Conservation (phyloP, 2,329 filamentous ascomycete genomes). For the Hypocreales sp. region DNA sequence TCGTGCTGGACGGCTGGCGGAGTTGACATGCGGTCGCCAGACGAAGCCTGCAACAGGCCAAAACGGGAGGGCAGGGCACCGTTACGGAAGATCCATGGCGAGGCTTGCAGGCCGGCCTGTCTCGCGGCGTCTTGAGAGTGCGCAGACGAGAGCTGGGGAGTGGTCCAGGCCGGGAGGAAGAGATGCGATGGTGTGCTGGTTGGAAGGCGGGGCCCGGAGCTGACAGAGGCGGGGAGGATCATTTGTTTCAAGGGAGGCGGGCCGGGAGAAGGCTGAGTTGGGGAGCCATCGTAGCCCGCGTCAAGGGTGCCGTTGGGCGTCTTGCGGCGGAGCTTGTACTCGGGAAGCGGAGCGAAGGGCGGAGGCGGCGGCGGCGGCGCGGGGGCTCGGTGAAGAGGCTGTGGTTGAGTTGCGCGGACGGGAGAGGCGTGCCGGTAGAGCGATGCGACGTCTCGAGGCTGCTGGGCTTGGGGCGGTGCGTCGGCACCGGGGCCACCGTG, state of each 20-base stretch:
- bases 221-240: slow-evolving; percentile 43
- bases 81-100: too few species aligned
- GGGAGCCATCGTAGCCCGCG: slow-evolving; percentile 78
- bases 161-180: too few species aligned
- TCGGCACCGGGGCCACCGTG: slow-evolving; percentile 1
- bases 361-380: slow-evolving; percentile 4
- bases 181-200: slow-evolving; percentile 6
- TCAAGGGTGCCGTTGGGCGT: slow-evolving; percentile 89
- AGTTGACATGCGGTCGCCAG: slow-evolving; percentile 1
- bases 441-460: slow-evolving; percentile 13
- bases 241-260: slow-evolving; percentile 74
- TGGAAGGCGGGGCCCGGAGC: too few species aligned
- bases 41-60: not conserved
- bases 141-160: not conserved
- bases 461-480: slow-evolving; percentile 4
- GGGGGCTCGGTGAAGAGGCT: slow-evolving; percentile 8
- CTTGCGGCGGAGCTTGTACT: slow-evolving; percentile 63
- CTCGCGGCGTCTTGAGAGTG: too few species aligned
- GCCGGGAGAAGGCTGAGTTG: slow-evolving; percentile 54
- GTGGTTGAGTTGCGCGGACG: slow-evolving; percentile 16
- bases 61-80: too few species aligned
- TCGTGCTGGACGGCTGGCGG: slow-evolving; percentile 5
- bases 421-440: slow-evolving; percentile 14
- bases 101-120: too few species aligned
- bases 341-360: slow-evolving; percentile 10